These are phyloP conservation scores for Fusarium goolgardi DNA, from an alignment of 2,329 filamentous ascomycete species.

Conservation along the genomic window DNA sequence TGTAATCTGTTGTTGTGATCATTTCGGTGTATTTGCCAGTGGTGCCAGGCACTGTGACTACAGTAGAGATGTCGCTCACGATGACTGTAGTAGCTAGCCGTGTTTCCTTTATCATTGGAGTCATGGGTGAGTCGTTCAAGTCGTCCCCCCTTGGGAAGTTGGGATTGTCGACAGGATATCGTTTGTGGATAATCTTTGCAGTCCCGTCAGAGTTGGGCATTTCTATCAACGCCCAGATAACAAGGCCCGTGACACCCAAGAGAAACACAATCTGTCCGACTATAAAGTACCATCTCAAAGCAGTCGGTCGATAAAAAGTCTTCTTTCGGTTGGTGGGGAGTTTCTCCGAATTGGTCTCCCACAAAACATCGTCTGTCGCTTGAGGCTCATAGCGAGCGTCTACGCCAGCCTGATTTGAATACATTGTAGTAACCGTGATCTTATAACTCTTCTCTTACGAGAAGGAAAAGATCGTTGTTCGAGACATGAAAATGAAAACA, in stretches of 20 bases:
- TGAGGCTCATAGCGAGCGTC: slow-evolving; percentile 42
- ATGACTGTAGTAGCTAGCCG: slow-evolving; percentile 34
- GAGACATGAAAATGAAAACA: slow-evolving; percentile 5
- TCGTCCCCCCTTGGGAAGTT: slow-evolving; percentile 2
- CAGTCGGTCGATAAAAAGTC: slow-evolving; percentile 43
- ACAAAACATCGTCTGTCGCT: slow-evolving; percentile 39
- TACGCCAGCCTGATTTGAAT: slow-evolving; percentile 33
- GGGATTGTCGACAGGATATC: background rate
- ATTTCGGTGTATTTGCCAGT: slow-evolving; percentile 39
- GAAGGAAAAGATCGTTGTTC: background rate
- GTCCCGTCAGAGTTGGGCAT: slow-evolving; percentile 45
- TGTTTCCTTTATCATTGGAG: background rate
- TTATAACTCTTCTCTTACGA: background rate
- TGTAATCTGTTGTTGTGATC: slow-evolving; percentile 29
- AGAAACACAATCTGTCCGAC: slow-evolving; percentile 33
- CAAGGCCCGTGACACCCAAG: slow-evolving; percentile 38
- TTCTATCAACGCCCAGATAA: slow-evolving; percentile 39
- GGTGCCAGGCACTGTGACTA: slow-evolving; percentile 39
- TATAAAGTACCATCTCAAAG: slow-evolving; percentile 45
- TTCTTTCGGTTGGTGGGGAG: slow-evolving; percentile 29
- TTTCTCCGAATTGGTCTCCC: slow-evolving; percentile 35
- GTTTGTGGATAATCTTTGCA: slow-evolving; percentile 37
- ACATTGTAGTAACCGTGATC: slow-evolving; percentile 29
- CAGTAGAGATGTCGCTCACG: slow-evolving; percentile 26
- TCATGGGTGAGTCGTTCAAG: slow-evolving; percentile 5